Percentiles rank a stretch among this genome's conserved stretches.
These are phyloP conservation scores for Iberis pinnata DNA, from an alignment of 345 rosid species.

Conservation along the genomic window DNA sequence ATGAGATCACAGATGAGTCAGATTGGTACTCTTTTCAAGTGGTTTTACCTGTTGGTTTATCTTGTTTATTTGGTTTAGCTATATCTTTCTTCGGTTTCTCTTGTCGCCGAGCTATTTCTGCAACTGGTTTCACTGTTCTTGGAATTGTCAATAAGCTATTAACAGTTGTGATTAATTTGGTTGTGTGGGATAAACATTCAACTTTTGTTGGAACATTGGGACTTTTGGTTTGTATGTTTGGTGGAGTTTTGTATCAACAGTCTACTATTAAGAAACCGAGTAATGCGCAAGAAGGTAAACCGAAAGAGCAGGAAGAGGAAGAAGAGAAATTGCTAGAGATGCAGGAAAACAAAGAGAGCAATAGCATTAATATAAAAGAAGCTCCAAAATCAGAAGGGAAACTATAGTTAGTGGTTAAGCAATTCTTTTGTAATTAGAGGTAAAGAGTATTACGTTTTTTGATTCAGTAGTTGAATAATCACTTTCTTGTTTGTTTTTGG, in stretches of 20 bases:
- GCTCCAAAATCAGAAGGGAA: no score
- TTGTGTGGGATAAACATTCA: constrained; percentile 85
- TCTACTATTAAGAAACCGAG: constrained; percentile 50
- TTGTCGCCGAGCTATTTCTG: constrained; percentile 74
- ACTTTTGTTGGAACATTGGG: constrained; percentile 63
- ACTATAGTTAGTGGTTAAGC: no score
- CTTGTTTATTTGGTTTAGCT: constrained; percentile 69
- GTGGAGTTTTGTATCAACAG: constrained; percentile 79
- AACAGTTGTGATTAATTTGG: constrained; percentile 66
- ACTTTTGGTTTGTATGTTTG: constrained; percentile 67
- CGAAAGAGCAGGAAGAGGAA: constrained; percentile 45
- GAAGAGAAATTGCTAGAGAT: constrained; percentile 50
- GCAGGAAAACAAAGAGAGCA: no score
- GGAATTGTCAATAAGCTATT: constrained; percentile 77
- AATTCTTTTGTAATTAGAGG: no score
- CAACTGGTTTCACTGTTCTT: constrained; percentile 82
- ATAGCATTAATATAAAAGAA: no score
- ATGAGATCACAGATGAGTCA: constrained; percentile 48
- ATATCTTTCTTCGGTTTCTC: constrained; percentile 90
- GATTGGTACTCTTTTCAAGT: constrained; percentile 61
- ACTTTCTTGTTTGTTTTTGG: no score
- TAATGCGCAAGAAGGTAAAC: constrained; percentile 34
- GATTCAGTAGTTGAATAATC: no score
- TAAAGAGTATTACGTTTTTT: no score
- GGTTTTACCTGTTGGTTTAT: constrained; percentile 63